These are phyloP conservation scores for Bondarzewia mesenterica DNA, from an alignment of 1,284 basidiomycete genomes.

Conservation along the genomic window DNA sequence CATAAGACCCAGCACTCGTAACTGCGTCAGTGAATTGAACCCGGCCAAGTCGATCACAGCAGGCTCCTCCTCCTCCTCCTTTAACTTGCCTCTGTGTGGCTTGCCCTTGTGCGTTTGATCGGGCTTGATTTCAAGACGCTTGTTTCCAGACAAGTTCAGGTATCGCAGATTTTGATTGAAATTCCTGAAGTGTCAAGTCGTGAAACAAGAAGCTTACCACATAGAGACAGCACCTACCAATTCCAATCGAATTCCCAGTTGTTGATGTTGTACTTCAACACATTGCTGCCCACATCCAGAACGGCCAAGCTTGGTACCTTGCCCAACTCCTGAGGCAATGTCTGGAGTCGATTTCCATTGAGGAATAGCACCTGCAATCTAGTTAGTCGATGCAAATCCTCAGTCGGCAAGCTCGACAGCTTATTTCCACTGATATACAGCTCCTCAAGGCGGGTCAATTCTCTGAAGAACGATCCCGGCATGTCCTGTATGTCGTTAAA, in stretches of 20 bases:
- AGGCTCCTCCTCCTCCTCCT: slow-evolving; percentile 14
- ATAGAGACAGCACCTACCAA: slow-evolving; percentile 53
- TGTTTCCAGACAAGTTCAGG: slow-evolving; percentile 84
- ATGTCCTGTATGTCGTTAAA: slow-evolving; percentile 96
- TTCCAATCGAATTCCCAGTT: slow-evolving; percentile 99
- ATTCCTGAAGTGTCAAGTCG: slow-evolving; percentile 56
- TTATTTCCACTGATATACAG: slow-evolving; percentile 94
- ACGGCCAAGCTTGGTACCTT: slow-evolving; percentile 76
- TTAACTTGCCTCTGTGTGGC: too few species aligned
- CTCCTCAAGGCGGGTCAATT: slow-evolving; percentile 67
- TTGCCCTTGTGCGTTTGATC: slow-evolving; percentile 33
- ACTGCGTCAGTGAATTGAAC: slow-evolving; percentile 77
- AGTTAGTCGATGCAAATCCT: slow-evolving; percentile 70
- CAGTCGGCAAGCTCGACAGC: slow-evolving; percentile 83
- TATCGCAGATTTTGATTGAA: slow-evolving; percentile 92
- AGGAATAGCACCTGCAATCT: slow-evolving; percentile 74
- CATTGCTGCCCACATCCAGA: slow-evolving; percentile 92
- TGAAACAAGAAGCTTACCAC: slow-evolving; percentile 1
- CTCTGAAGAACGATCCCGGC: slow-evolving; percentile 70
- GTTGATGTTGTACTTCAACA: slow-evolving; percentile 95
- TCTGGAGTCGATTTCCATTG: slow-evolving; percentile 93
- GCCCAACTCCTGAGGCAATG: slow-evolving; percentile 85
- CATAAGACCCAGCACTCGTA: slow-evolving; percentile 93
- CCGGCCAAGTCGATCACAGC: slow-evolving; percentile 56
- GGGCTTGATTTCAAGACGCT: slow-evolving; percentile 82